Evolutionary conservation across 306 rosid genomes (phyloP), one percentile per base, ranked within the genome.

Genomic region (Trichosanthes truncata): DNA sequence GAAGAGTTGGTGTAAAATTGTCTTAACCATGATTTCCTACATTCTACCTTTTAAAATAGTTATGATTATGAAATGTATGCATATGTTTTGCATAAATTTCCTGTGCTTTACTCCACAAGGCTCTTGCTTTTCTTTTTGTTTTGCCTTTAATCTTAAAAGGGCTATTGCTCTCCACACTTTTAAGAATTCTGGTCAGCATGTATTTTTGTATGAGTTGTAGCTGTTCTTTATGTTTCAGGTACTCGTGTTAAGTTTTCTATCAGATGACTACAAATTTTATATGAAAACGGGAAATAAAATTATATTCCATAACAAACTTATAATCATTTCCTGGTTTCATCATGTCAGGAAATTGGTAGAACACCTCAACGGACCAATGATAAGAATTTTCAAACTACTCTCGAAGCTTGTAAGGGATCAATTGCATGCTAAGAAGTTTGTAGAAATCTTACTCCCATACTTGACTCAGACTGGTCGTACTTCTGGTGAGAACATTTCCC

Each of bases 341-440:
- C 55, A 18, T 84, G 66, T 41, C 94, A 95, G 98, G 84, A 92
- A 95, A 84, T 85, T 91, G 80, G 80, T 92, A 77, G 91, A 90
- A 85, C 83, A 82, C 82, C 91, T 92, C 29, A 96, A 94, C 40
- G 97, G 90, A 82, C 82, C 88, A 25, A 80, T 91, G 63, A 79
- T 80, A 53, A 88, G 88, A 80, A 87, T 95, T 83, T 88, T 95
- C 78, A 89, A 92, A 84, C 77, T 87, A 67, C 81, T 95, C 60
- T 89, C 97, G 4, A 88, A 85, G 81, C 84, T 89, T 80, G 80
- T 95, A 82, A 86, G 83, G 83, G 92, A 90, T 21, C 79, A 84
- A 48, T 80, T 85, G 79, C 80, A 84, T 49, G 95, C 96, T 63
- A 85, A 83, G 84, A 84, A 87, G 61, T 95, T 91, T 77, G 87